Conservation (phyloP, 75 land plant genomes). For the Pseudotsuga menziesii region DNA sequence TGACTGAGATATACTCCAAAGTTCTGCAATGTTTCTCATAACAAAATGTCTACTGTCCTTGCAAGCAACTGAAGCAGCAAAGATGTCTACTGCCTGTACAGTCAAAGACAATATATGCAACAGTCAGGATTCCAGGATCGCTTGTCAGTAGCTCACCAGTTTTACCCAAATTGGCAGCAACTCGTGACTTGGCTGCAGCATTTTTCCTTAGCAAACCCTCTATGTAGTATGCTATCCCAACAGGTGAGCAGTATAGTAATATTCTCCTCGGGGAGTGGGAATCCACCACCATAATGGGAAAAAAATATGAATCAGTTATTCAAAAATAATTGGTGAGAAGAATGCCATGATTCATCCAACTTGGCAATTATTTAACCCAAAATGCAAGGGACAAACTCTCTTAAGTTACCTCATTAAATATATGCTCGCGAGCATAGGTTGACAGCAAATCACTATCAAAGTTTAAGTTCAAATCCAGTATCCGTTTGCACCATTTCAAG, state of each 20-base stretch:
- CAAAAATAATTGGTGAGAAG: background rate
- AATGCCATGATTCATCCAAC: background rate
- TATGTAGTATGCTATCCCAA: background rate
- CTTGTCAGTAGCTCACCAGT: background rate
- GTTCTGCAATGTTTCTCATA: constrained; percentile 57
- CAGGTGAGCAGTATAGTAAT: no score
- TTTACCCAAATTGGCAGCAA: no score
- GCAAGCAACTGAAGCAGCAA: constrained; percentile 57
- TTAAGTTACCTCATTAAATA: constrained; percentile 65
- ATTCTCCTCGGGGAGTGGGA: no score
- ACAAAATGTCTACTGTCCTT: constrained; percentile 39
- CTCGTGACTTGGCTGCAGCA: no score
- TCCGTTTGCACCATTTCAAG: constrained; percentile 85
- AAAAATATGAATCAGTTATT: no score
- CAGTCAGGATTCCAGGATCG: background rate
- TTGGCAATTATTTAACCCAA: background rate
- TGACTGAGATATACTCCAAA: constrained; percentile 48
- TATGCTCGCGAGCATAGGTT: constrained; percentile 25
- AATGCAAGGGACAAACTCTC: background rate
- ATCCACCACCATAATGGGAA: no score
- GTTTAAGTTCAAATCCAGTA: constrained; percentile 31
- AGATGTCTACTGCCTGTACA: constrained; percentile 84
- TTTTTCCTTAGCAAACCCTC: no score
- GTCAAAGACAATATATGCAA: background rate
- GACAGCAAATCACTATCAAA: constrained; percentile 25